Percentiles rank a stretch among this genome's conserved stretches.
Conservation (phyloP, 164 flowering plant species). For the Berberis thunbergii region DNA sequence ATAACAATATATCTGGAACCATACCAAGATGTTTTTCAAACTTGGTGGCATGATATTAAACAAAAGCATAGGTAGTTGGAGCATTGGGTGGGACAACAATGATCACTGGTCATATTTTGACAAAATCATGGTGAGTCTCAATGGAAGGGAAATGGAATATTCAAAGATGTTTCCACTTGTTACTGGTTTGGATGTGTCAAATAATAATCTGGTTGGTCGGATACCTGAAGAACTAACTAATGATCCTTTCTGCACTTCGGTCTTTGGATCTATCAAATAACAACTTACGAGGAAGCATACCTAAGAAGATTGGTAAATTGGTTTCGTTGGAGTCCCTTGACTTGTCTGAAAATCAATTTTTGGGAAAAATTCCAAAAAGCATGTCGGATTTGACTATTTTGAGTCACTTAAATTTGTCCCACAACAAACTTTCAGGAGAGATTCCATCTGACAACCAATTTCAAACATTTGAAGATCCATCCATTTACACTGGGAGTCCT, state of each 20-base stretch:
- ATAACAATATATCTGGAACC: slow-evolving; percentile 4
- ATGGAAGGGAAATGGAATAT: slow-evolving; percentile 3
- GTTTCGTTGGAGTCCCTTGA: slow-evolving; percentile 2
- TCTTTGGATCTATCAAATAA: background rate
- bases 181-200: background rate
- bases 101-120: background rate
- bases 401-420: slow-evolving; percentile 3
- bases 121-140: background rate
- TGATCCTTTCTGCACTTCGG: background rate
- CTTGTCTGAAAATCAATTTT: background rate
- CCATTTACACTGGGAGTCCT: background rate
- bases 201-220: background rate
- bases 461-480: background rate
- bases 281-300: background rate
- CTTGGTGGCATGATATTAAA: background rate
- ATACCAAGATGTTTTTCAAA: background rate
- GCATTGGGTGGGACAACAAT: background rate
- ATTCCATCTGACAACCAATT: slow-evolving; percentile 1
- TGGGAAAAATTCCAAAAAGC: background rate
- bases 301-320: background rate
- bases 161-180: background rate
- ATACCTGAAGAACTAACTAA: background rate
- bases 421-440: background rate
- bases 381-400: background rate
- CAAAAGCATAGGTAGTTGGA: background rate